Evolutionary conservation across 495 filamentous ascomycete species (phyloP), one percentile per base, ranked within the genome.

Genomic region (Aspergillus sparsus): DNA sequence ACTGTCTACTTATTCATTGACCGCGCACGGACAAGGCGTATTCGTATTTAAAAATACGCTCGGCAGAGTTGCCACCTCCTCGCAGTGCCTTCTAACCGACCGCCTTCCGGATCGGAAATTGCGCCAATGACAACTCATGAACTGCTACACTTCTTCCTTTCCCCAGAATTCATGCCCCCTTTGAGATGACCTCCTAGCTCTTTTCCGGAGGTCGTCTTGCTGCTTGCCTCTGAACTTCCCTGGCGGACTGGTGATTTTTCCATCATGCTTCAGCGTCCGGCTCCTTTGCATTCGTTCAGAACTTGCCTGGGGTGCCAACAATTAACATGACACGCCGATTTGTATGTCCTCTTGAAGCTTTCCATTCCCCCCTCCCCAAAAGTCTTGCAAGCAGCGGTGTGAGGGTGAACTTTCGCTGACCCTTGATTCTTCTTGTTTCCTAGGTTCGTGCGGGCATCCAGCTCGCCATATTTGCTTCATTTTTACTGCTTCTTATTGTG

Each of bases 361-460:
- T 42, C 9, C 21, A 37, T 35, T 46, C 46, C 39, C 45, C 35
- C 53, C 35, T 35, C 37, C 44, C 47, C 31, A 51, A 37, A 36
- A 49, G 3, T 49, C 11, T 49, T 31, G 47, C 36, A 37, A 52
- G 50, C 55, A 18, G 16, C 39, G n/a, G 32, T 16, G n/a, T 41
- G 33, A 31, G 21, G 33, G 45, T 42, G 21, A 49, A 46, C 49
- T 12, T 42, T 32, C 1, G 41, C 51, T 57, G 62, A 52, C 52
- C 37, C 42, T 42, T 47, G 15, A 9, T 45, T 42, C 53, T 54
- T 53, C 34, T 60, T 46, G 18, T 16, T 37, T 8, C 49, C 4
- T 59, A 76, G 75, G 89, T 96, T 68, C 91, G 94, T 62, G 91
- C 92, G 62, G 84, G 89, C 67, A 76, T 90, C 71, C 92, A 98